A percentile compares a stretch with the other conserved stretches of the same genome.
phyloP scores from a whole-genome alignment of 257 asterid species.

The Solanum pimpinellifolium region DNA sequence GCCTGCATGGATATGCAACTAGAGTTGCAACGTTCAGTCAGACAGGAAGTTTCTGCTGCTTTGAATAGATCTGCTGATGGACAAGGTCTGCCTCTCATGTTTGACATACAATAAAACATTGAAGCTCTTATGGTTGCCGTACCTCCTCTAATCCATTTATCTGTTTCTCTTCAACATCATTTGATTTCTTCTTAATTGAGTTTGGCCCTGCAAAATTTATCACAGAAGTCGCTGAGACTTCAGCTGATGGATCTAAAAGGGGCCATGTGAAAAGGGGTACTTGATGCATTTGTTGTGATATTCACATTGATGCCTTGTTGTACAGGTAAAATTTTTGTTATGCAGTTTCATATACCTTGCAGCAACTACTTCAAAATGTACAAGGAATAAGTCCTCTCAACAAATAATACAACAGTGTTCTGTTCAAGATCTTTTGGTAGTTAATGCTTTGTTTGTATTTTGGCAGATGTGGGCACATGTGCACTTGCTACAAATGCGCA shows the following conservation, averaged over 20 bases:
- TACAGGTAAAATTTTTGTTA: conserved; percentile 56
- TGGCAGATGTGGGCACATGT: conserved; percentile 96
- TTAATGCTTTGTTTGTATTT: neutral
- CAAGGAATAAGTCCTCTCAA: neutral
- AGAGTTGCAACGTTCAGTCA: conserved; percentile 88
- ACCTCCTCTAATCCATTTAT: neutral
- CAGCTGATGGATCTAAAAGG: conserved; percentile 77
- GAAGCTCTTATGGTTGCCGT: neutral
- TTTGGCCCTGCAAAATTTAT: neutral
- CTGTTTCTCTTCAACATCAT: neutral
- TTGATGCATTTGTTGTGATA: conserved; percentile 96
- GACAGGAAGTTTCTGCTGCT: conserved; percentile 96
- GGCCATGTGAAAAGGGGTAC: conserved; percentile 78
- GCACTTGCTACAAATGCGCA: conserved; percentile 85
- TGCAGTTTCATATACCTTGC: neutral
- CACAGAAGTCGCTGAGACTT: conserved; percentile 57
- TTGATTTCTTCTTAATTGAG: neutral
- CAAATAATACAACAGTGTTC: neutral
- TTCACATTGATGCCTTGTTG: conserved; percentile 72
- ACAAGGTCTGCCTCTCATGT: conserved; percentile 41
- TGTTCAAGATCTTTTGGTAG: neutral
- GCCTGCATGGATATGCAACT: conserved; percentile 99
- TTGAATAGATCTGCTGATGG: conserved; percentile 65
- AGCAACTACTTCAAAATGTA: neutral
- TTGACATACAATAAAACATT: neutral